A percentile compares a stretch with the other conserved stretches of the same genome.
Evolutionary conservation across 2,329 filamentous ascomycete species (phyloP).

Genomic region (Claviceps sorghi): DNA sequence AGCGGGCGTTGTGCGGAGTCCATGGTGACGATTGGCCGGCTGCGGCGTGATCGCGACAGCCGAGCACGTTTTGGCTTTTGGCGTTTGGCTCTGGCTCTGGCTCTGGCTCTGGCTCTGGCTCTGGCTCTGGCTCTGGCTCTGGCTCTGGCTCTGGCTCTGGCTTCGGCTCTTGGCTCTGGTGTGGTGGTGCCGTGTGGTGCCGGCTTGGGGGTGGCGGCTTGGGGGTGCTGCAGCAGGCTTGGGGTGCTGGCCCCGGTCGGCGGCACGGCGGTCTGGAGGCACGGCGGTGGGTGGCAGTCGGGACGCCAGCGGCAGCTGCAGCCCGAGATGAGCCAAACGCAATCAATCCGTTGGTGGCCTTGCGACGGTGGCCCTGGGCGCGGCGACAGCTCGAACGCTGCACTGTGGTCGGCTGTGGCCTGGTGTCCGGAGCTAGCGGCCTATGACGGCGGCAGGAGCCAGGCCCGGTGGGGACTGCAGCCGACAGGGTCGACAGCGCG

Average conservation of each 20-base stretch:
- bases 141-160: no score
- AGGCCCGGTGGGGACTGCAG: not conserved
- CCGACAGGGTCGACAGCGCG: not conserved
- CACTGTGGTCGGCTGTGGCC: no score
- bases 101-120: no score
- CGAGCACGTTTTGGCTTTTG: no score
- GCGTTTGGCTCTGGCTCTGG: no score
- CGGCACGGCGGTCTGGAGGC: not conserved
- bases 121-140: no score
- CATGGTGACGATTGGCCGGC: constrained; percentile 2
- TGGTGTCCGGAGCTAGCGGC: not conserved
- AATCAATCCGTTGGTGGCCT: not conserved
- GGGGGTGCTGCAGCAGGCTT: no score
- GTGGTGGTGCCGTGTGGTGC: not conserved
- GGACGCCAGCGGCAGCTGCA: not conserved
- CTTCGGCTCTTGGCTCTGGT: no score
- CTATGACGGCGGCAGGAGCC: not conserved
- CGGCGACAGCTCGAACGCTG: no score
- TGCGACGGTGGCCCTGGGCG: not conserved
- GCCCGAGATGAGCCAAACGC: not conserved
- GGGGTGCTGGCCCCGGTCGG: not conserved
- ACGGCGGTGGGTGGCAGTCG: not conserved
- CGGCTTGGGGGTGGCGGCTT: no score
- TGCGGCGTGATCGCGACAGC: no score
- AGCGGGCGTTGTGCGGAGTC: constrained; percentile 2